Evolutionary conservation across 2,329 filamentous ascomycete genomes (phyloP).

Genomic region (Alternaria sp.): DNA sequence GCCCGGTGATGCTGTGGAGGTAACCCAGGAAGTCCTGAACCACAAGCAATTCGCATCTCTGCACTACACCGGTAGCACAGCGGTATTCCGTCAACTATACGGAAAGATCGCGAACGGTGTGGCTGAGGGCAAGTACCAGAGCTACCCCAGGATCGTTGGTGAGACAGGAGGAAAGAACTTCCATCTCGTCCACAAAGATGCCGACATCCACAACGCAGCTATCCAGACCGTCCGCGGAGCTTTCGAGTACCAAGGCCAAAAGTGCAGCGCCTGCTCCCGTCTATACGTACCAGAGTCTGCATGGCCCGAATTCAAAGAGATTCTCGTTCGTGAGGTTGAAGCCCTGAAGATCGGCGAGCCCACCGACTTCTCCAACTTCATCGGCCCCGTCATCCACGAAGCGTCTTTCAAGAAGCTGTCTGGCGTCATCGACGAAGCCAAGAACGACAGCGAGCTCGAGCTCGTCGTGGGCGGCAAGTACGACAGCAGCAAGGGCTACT

Average conservation of each 20-base stretch:
- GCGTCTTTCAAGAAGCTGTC: slow-evolving; percentile 81
- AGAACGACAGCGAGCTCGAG: slow-evolving; percentile 74
- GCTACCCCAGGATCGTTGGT: slow-evolving; percentile 87
- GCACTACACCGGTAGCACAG: slow-evolving; percentile 93
- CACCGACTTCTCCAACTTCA: slow-evolving; percentile 76
- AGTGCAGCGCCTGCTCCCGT: slow-evolving; percentile 85
- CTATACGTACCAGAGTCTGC: slow-evolving; percentile 78
- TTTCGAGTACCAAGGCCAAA: slow-evolving; percentile 91
- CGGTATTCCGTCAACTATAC: slow-evolving; percentile 88
- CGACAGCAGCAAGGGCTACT: slow-evolving; percentile 80
- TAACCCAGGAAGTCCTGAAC: slow-evolving; percentile 77
- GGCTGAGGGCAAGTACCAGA: slow-evolving; percentile 79
- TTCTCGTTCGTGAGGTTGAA: slow-evolving; percentile 71
- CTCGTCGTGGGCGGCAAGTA: slow-evolving; percentile 78
- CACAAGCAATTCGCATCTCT: slow-evolving; percentile 87
- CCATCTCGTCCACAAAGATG: slow-evolving; percentile 79
- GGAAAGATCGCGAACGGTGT: slow-evolving; percentile 83
- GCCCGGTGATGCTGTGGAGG: slow-evolving; percentile 82
- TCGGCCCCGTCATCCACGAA: slow-evolving; percentile 86
- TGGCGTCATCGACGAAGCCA: slow-evolving; percentile 79
- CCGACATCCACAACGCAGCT: slow-evolving; percentile 79
- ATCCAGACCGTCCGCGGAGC: slow-evolving; percentile 84
- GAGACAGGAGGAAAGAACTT: slow-evolving; percentile 96
- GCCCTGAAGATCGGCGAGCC: slow-evolving; percentile 75
- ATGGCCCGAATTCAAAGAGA: slow-evolving; percentile 73